These are phyloP conservation scores for Cytospora piceicola DNA, from an alignment of 2,329 filamentous ascomycete species.

Conservation along the genomic window DNA sequence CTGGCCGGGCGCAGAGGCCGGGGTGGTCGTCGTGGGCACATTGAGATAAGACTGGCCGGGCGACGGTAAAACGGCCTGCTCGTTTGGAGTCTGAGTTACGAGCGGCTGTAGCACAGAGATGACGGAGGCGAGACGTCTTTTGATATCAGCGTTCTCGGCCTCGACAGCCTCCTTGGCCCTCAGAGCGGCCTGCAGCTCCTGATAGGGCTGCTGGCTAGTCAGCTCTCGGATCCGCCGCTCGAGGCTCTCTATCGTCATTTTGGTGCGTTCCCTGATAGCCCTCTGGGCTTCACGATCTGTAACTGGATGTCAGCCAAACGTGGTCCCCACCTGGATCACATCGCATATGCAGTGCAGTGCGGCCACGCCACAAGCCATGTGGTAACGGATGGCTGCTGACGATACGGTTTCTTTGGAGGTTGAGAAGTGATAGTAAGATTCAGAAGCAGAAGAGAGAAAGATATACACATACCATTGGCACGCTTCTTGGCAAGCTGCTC, in stretches of 20 bases:
- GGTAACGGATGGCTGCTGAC: not conserved
- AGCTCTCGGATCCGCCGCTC: constrained; percentile 75
- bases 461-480: constrained; percentile 54
- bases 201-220: constrained; percentile 78
- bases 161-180: constrained; percentile 77
- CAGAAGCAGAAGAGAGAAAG: not conserved
- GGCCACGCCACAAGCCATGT: constrained; percentile 4
- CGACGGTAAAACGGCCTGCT: constrained; percentile 28
- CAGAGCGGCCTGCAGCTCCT: constrained; percentile 77
- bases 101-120: constrained; percentile 67
- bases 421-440: not conserved
- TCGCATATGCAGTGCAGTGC: constrained; percentile 9
- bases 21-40: constrained; percentile 31
- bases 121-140: constrained; percentile 67
- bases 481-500: constrained; percentile 74
- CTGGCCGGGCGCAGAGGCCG: constrained; percentile 34
- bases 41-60: constrained; percentile 37
- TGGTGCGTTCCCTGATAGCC: constrained; percentile 81
- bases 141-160: constrained; percentile 80
- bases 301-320: constrained; percentile 24
- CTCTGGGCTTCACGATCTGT: constrained; percentile 83
- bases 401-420: not conserved
- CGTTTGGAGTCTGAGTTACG: constrained; percentile 42
- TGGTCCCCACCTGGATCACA: constrained; percentile 13
- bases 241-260: constrained; percentile 75